These are phyloP conservation scores for Heliamphora exappendiculata DNA, from an alignment of 148 eudicot genomes.

Conservation along the genomic window DNA sequence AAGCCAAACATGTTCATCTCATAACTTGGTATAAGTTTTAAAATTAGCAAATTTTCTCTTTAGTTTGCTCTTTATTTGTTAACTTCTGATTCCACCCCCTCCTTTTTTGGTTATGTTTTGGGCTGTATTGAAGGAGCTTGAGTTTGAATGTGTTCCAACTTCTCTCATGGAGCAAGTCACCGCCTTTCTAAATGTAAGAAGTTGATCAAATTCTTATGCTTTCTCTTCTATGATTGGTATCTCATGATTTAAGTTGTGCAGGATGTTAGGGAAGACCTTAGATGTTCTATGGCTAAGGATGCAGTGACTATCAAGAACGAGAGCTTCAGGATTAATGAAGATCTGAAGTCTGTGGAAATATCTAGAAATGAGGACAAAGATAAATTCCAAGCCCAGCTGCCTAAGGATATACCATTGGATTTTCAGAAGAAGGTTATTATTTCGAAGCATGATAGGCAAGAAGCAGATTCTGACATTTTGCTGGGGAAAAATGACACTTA, in stretches of 20 bases:
- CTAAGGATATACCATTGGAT: constrained; percentile 37
- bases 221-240: constrained; percentile 14
- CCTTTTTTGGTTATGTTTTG: constrained; percentile 2
- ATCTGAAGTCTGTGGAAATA: constrained; percentile 16
- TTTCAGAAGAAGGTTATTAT: constrained; percentile 78
- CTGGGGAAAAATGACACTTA: constrained; percentile 25
- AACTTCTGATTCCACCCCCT: background rate
- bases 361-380: constrained; percentile 27
- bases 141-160: constrained; percentile 85
- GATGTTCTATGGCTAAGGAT: constrained; percentile 92
- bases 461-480: constrained; percentile 20
- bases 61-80: background rate
- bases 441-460: constrained; percentile 51
- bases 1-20: background rate
- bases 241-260: constrained; percentile 30
- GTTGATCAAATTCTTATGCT: constrained; percentile 9
- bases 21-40: background rate
- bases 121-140: constrained; percentile 22
- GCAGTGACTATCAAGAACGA: constrained; percentile 74
- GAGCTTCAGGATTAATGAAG: constrained; percentile 35
- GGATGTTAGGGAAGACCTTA: constrained; percentile 89
- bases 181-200: constrained; percentile 79
- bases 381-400: constrained; percentile 20
- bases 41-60: background rate
- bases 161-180: constrained; percentile 81